Evolutionary conservation across 768 basidiomycete genomes (phyloP).

Genomic region (Rhodosporidiobolus sp.): DNA sequence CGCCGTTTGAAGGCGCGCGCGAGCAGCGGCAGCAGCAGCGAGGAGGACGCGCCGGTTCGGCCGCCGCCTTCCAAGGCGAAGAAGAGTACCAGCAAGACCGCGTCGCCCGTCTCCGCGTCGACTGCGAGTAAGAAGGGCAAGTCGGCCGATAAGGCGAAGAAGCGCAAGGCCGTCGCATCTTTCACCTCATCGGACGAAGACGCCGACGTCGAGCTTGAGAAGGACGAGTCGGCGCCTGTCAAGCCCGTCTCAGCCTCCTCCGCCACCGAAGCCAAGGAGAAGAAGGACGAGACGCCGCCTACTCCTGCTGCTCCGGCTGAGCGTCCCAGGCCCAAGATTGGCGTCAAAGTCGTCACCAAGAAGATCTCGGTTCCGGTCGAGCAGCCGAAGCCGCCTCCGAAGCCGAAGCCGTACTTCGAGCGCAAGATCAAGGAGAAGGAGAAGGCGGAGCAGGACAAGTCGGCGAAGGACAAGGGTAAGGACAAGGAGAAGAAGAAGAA

Average conservation of each 20-base stretch:
- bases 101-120: too few species aligned
- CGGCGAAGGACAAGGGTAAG: not conserved
- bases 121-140: conserved; percentile 2
- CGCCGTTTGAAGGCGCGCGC: not conserved
- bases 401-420: not conserved
- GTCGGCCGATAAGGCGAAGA: conserved; percentile 4
- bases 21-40: not conserved
- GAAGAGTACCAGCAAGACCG: not conserved
- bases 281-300: not conserved
- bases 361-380: conserved; percentile 5
- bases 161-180: conserved; percentile 23
- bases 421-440: not conserved
- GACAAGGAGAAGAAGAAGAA: not conserved
- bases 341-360: conserved; percentile 19
- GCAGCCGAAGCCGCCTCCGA: not conserved
- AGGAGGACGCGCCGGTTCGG: not conserved
- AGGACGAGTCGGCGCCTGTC: not conserved
- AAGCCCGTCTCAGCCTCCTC: not conserved
- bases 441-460: not conserved
- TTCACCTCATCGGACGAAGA: not conserved
- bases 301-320: not conserved
- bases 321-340: not conserved
- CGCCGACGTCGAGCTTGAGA: conserved; percentile 7
- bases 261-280: not conserved
- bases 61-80: not conserved